Evolutionary conservation across 148 eudicot species (phyloP), one percentile per base, ranked within the genome.

Genomic region (Hydrangea macrophylla): DNA sequence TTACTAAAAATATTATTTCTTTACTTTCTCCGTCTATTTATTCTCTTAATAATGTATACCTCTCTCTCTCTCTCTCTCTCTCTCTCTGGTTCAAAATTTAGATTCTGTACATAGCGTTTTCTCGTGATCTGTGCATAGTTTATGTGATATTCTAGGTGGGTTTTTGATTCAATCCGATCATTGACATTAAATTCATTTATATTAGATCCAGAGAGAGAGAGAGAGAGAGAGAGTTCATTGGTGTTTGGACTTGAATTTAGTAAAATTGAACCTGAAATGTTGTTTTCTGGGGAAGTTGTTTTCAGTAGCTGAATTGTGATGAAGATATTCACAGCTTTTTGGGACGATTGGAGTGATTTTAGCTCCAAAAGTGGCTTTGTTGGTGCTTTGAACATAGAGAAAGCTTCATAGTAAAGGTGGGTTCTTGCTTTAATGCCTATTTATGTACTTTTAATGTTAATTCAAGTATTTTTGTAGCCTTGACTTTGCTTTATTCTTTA

Each of bases 81-180:
- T 10, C 17, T 27, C 6, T 48, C 53, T 15, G 23, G 23, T 9
- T 0, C 53, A 48, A 3, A 48, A 22, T 48, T 18, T 15, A 2
- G n/a, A 22, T 15, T 17, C 17, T 48, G 39, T 23, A 27, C 18
- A 56, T 60, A 30, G 63, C 61, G 37, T 40, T 70, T 74, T 54
- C 72, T 70, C 78, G 81, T 74, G 78, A 73, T 65, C 65, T 36
- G 76, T 71, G 76, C 63, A 9, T 23, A 58, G 56, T 68, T 60
- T 68, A 55, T 62, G 75, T 65, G 73, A 81, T 66, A 31, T 71
- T 78, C 48, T 58, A 75, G 44, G 55, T 18, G 62, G 79, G 79
- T 39, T 61, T 51, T 61, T 51, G 69, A 60, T 75, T 69, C 58
- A 59, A 53, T 63, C 44, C 60, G 64, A 60, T 73, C 60, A 68